Percentiles rank a stretch among this genome's conserved stretches.
These are phyloP conservation scores for Salix purpurea DNA, from an alignment of 345 rosid species.

Conservation along the genomic window DNA sequence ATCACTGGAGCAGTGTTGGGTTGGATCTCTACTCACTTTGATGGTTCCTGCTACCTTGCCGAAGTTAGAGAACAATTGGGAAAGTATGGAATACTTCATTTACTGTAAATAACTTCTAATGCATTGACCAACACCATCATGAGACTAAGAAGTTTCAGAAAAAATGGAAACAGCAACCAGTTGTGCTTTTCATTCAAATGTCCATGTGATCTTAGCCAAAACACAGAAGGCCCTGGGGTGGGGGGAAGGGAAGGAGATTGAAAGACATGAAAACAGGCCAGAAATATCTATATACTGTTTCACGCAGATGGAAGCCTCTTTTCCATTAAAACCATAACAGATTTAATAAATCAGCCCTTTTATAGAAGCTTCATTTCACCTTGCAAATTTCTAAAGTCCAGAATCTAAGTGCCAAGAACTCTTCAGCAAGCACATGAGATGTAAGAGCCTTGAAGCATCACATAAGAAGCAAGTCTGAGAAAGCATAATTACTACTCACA, in stretches of 20 bases:
- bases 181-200: background rate
- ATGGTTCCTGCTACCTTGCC: too few species aligned
- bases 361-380: background rate
- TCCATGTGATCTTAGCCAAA: background rate
- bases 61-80: too few species aligned
- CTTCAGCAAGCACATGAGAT: background rate
- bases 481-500: background rate
- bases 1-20: background rate
- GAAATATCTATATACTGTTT: background rate
- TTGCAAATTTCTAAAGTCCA: background rate
- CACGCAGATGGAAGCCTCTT: background rate
- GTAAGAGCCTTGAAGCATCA: background rate
- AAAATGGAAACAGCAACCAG: background rate
- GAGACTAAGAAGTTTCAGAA: background rate
- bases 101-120: too few species aligned
- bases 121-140: background rate
- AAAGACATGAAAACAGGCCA: background rate
- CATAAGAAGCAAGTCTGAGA: background rate
- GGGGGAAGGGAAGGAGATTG: background rate
- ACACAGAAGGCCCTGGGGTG: background rate
- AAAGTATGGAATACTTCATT: too few species aligned
- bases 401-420: background rate
- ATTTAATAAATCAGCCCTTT: background rate
- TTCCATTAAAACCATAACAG: background rate
- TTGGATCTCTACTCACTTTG: too few species aligned